These are phyloP conservation scores for Yamadazyma sp. DNA, from an alignment of 1,139 yeast genomes.

Conservation along the genomic window DNA sequence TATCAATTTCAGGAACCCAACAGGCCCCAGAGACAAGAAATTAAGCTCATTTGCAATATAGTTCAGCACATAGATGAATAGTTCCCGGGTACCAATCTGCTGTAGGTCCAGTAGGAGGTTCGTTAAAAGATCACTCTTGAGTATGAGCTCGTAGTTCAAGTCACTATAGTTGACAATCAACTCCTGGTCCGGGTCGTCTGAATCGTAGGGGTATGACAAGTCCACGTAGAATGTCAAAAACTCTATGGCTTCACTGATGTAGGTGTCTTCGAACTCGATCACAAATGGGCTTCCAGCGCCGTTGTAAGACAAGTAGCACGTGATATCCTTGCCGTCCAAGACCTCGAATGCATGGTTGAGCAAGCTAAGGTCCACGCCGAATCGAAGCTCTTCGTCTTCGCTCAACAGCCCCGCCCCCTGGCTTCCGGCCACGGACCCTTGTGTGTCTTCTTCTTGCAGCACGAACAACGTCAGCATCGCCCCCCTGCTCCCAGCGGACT, in stretches of 20 bases:
- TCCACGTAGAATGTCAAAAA: conserved; percentile 59
- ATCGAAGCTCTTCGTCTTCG: conserved; percentile 25
- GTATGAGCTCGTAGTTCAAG: conserved; percentile 61
- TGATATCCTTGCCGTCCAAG: conserved; percentile 16
- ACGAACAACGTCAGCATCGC: background rate
- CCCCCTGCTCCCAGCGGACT: background rate
- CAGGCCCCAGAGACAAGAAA: conserved; percentile 64
- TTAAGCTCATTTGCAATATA: conserved; percentile 35
- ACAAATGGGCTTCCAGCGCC: conserved; percentile 68
- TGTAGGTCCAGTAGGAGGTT: conserved; percentile 68
- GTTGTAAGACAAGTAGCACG: conserved; percentile 40
- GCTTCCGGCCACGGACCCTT: too few species aligned
- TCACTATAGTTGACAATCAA: conserved; percentile 47
- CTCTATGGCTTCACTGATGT: conserved; percentile 70
- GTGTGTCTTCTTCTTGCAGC: background rate
- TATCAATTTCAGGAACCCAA: conserved; percentile 68
- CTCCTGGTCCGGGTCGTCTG: conserved; percentile 27
- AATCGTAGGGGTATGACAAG: conserved; percentile 33
- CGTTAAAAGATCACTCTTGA: conserved; percentile 64
- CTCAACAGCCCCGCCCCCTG: too few species aligned
- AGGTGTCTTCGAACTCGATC: conserved; percentile 68
- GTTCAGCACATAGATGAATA: conserved; percentile 48
- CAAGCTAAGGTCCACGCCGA: conserved; percentile 40
- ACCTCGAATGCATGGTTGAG: conserved; percentile 28
- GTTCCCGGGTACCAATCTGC: conserved; percentile 60